Evolutionary conservation across 352 stramenopile genomes (phyloP).

Genomic region (Phytophthora foliorum): DNA sequence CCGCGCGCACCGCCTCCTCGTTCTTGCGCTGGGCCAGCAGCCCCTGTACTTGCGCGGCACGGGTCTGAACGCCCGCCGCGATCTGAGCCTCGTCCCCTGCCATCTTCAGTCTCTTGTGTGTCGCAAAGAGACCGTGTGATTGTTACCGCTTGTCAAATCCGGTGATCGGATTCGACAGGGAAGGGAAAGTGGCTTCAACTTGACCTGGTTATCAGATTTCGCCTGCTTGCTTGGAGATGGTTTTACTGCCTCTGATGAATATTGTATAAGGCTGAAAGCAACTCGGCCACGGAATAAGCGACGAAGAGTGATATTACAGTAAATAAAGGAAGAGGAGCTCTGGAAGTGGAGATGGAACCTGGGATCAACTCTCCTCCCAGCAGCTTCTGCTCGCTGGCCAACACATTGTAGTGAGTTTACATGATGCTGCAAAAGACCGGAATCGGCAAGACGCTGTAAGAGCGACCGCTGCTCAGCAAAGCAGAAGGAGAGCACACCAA

Average conservation of each 20-base stretch:
- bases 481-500: not conserved
- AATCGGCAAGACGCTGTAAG: conserved; percentile 62
- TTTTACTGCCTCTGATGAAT: too few species aligned
- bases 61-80: conserved; percentile 62
- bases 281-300: too few species aligned
- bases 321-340: conserved; percentile 11
- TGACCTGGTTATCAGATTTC: conserved; percentile 1
- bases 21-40: conserved; percentile 84
- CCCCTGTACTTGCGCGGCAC: conserved; percentile 69
- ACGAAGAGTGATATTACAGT: conserved; percentile 8
- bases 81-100: conserved; percentile 68
- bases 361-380: not conserved
- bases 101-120: conserved; percentile 45
- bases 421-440: conserved; percentile 77
- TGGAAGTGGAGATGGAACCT: not conserved
- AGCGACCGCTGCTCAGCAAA: conserved; percentile 33
- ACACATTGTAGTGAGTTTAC: conserved; percentile 25
- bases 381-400: not conserved
- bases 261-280: too few species aligned
- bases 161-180: conserved; percentile 32
- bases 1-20: conserved; percentile 79
- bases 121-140: conserved; percentile 19
- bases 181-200: conserved; percentile 21
- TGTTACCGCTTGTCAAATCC: conserved; percentile 17
- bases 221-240: too few species aligned